Conservation (phyloP, 495 filamentous ascomycete genomes). For the Penicillium alfredii region DNA sequence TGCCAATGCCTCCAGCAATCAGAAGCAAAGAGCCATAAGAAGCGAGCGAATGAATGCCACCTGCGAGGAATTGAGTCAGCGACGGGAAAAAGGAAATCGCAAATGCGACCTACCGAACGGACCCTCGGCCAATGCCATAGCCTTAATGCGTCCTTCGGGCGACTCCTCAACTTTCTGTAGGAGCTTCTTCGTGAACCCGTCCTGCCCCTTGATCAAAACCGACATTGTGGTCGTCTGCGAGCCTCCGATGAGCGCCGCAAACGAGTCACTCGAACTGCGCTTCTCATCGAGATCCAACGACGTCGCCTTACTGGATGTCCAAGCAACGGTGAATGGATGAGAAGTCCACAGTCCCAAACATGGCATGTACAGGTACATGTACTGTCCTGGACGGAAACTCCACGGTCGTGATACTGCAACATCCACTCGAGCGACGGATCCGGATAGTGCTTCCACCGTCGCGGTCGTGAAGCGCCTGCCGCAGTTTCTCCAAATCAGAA, state of each 20-base stretch:
- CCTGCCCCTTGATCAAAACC: constrained; percentile 48
- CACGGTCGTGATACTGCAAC: constrained; percentile 45
- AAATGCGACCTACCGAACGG: constrained; percentile 46
- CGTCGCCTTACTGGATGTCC: constrained; percentile 26
- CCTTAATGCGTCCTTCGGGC: constrained; percentile 35
- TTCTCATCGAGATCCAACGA: constrained; percentile 18
- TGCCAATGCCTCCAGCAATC: constrained; percentile 54
- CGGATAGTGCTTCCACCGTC: constrained; percentile 46
- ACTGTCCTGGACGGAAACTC: constrained; percentile 45
- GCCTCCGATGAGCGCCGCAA: constrained; percentile 27
- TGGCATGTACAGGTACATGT: constrained; percentile 54
- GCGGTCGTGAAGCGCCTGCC: constrained; percentile 38
- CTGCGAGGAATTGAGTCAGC: constrained; percentile 16
- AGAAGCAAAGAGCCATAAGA: constrained; percentile 52
- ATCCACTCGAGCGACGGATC: constrained; percentile 45
- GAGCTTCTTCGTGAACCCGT: constrained; percentile 49
- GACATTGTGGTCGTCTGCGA: constrained; percentile 39
- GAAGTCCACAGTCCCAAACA: constrained; percentile 46
- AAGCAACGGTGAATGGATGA: constrained; percentile 55
- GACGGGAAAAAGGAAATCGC: too few species aligned
- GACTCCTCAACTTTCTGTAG: constrained; percentile 39
- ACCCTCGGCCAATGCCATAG: constrained; percentile 48
- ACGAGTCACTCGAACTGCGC: constrained; percentile 28
- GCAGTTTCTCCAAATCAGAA: constrained; percentile 57
- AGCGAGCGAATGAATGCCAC: constrained; percentile 43